phyloP scores from a whole-genome alignment of 371 early-diverging fungal genomes.

The Haplosporangium sp. region DNA sequence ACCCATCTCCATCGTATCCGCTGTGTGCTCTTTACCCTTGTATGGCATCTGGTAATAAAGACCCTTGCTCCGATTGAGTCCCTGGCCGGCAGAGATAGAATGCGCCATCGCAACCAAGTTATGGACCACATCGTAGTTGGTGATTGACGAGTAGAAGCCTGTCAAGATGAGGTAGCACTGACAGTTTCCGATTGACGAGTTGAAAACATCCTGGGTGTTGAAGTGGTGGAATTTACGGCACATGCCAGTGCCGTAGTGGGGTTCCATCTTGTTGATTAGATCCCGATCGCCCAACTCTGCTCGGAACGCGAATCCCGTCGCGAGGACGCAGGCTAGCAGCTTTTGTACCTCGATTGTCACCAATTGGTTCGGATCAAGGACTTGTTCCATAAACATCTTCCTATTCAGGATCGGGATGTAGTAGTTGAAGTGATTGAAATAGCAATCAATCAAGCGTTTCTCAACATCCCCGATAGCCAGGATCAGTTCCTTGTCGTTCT shows the following conservation, averaged over 20 bases:
- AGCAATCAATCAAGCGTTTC: constrained; percentile 46
- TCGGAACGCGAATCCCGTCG: constrained; percentile 47
- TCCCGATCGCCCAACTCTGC: constrained; percentile 32
- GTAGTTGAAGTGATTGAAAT: constrained; percentile 50
- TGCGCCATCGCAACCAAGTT: constrained; percentile 49
- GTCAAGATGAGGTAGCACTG: constrained; percentile 50
- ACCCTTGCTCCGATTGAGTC: constrained; percentile 36
- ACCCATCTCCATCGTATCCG: constrained; percentile 35
- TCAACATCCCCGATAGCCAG: constrained; percentile 14
- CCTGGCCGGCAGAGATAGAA: constrained; percentile 28
- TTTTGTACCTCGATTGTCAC: constrained; percentile 29
- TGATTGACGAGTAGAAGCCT: constrained; percentile 44
- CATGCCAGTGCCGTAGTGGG: constrained; percentile 40
- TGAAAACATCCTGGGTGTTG: constrained; percentile 42
- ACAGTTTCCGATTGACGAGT: constrained; percentile 38
- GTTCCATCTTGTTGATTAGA: constrained; percentile 37
- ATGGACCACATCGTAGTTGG: constrained; percentile 47
- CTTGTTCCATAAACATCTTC: constrained; percentile 31
- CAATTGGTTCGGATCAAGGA: constrained; percentile 21
- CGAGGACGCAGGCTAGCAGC: constrained; percentile 44
- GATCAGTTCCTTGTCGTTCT: constrained; percentile 32
- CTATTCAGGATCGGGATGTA: constrained; percentile 43
- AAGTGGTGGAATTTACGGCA: constrained; percentile 37
- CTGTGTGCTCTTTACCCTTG: constrained; percentile 13
- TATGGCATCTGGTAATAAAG: constrained; percentile 36